Base-by-base conservation (phyloP, 768 basidiomycete species). In the Termitomyces sp. region DNA sequence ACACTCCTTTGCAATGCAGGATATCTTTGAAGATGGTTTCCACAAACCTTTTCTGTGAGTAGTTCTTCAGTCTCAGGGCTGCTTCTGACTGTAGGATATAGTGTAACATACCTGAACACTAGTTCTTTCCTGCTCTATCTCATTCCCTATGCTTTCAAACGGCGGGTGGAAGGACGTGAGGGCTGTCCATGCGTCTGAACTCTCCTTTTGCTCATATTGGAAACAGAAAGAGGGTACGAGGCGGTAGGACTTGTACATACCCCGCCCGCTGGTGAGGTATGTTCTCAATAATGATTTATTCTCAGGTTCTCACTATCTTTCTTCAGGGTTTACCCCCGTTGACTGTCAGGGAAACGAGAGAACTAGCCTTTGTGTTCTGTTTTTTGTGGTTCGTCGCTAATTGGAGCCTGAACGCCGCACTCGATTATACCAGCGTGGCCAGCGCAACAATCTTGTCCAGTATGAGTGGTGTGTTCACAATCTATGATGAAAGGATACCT, bases 321-420 rank as follows among this genome's bases (percentile, higher is more conserved):
- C 5, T 38, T 47, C 47, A 66, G 65, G 36, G 43, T 40, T 60
- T 67, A 15, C 64, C 66, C 3, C 85, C 82, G 37, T 73, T 95
- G 38, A 87, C 87, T 1, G 73, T 74, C 3, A 70, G 70, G 49
- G 87, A 97, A 75, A 98, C 97, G 0, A 87, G 88, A 7, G 73
- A 82, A 43, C 80, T 99, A 12, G 93, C 96, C 4, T 76, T 85
- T 5, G 74, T 81, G 55, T 98, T 98, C 73, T 94, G 90, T 72
- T 81, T 92, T 60, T 77, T 96, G 40, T 99, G 96, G 94, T 97
- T 99, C 68, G 78, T 87, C 42, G 96, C 96, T 12, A 98, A 98
- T 69, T 98, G 95, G 93, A 73, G 86, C 11, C 77, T 96, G 36
- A 97, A 96, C 70, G 88, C 87, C 1, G 81, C 91, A 20, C 79